A percentile compares a stretch with the other conserved stretches of the same genome.
phyloP scores from a whole-genome alignment of 306 rosid species.

The Quercus wislizeni region DNA sequence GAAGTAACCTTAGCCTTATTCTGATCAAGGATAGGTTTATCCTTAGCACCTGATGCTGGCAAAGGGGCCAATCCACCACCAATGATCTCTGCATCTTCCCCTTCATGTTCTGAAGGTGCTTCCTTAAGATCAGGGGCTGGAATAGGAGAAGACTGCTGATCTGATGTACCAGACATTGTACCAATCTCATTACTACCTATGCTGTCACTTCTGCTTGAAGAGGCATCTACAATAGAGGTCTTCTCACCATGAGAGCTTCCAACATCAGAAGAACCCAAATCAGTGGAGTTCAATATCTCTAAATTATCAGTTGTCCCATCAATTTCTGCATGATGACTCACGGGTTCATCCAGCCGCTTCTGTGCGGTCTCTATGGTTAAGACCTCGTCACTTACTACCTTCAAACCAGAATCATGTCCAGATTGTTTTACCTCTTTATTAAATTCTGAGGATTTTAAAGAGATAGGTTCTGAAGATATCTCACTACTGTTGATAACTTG shows the following conservation, averaged over 20 bases:
- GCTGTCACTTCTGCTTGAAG: constrained; percentile 37
- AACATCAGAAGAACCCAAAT: constrained; percentile 26
- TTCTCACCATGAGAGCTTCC: constrained; percentile 14
- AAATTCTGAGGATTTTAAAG: constrained; percentile 18
- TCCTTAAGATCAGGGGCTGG: constrained; percentile 30
- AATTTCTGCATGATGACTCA: constrained; percentile 33
- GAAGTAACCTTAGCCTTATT: constrained; percentile 44
- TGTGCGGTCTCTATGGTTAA: constrained; percentile 27
- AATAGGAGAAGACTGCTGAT: constrained; percentile 30
- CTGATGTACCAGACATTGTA: constrained; percentile 29
- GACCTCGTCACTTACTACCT: constrained; percentile 24
- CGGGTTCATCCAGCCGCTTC: constrained; percentile 33
- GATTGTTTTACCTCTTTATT: constrained; percentile 20
- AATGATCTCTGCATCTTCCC: constrained; percentile 39
- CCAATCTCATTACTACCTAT: constrained; percentile 26
- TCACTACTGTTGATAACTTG: constrained; percentile 19
- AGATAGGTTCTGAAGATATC: constrained; percentile 18
- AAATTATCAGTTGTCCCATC: constrained; percentile 20
- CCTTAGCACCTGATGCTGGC: constrained; percentile 40
- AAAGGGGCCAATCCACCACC: constrained; percentile 31
- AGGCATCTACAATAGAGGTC: constrained; percentile 11
- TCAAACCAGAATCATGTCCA: constrained; percentile 23
- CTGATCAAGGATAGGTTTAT: constrained; percentile 50
- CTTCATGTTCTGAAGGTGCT: constrained; percentile 33
- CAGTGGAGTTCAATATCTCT: constrained; percentile 17